These are phyloP conservation scores for Urostyla sp. DNA, from an alignment of 73 alveolate species.

Conservation along the genomic window DNA sequence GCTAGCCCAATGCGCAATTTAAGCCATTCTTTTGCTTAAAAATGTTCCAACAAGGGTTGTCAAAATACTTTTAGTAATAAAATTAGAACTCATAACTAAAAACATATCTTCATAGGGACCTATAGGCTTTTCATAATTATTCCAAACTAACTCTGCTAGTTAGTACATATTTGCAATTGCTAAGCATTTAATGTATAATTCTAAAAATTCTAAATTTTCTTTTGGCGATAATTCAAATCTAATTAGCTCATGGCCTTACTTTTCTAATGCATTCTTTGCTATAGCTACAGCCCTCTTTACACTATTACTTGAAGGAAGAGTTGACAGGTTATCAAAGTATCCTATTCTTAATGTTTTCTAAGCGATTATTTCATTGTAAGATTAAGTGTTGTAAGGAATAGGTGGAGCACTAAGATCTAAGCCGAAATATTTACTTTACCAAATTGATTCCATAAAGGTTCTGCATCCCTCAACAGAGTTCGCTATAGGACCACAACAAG, in stretches of 20 bases:
- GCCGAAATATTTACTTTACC: background rate
- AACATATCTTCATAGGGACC: background rate
- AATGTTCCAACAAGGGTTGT: background rate
- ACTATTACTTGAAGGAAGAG: slow-evolving; percentile 17
- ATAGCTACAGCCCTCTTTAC: slow-evolving; percentile 64
- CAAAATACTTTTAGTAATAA: background rate
- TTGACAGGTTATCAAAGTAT: background rate
- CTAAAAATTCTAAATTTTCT: background rate
- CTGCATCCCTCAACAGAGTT: slow-evolving; percentile 65
- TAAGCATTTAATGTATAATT: background rate
- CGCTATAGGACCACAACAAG: slow-evolving; percentile 67
- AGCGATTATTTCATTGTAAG: background rate
- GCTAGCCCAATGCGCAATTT: no score
- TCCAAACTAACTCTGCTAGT: background rate
- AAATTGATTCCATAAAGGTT: slow-evolving; percentile 1
- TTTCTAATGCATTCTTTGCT: slow-evolving; percentile 37
- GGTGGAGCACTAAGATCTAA: background rate
- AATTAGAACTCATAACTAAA: background rate
- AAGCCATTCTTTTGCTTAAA: background rate
- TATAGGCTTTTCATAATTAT: slow-evolving; percentile 1
- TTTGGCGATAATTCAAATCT: background rate
- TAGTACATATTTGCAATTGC: no score
- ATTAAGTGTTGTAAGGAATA: background rate
- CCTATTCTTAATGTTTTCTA: slow-evolving; percentile 18
- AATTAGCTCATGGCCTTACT: slow-evolving; percentile 66